phyloP scores from a whole-genome alignment of 1,284 basidiomycete species.

The Fomitopsis betulina region DNA sequence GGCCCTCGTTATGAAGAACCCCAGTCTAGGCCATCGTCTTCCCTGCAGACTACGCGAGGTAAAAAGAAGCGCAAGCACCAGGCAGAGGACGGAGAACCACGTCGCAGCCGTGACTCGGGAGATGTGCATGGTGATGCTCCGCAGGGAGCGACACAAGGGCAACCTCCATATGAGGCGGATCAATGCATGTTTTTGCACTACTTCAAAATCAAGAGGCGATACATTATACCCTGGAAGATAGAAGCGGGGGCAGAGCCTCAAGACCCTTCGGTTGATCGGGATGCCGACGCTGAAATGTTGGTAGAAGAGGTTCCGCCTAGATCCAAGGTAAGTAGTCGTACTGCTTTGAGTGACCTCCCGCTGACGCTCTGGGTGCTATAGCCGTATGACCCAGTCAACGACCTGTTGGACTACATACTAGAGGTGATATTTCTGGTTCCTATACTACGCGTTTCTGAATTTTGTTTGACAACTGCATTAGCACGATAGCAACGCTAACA shows the following conservation, averaged over 20 bases:
- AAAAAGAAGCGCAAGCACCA: not conserved
- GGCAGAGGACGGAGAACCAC: not conserved
- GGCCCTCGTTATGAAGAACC: not conserved
- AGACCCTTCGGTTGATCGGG: not conserved
- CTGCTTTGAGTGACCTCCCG: not conserved
- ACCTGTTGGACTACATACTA: not conserved
- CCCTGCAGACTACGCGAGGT: not conserved
- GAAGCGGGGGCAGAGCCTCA: not conserved
- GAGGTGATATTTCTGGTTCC: not conserved
- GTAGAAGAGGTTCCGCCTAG: not conserved
- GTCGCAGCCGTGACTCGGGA: not conserved
- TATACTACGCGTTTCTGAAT: too few relatives aligned
- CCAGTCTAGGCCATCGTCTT: not conserved
- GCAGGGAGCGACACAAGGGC: not conserved
- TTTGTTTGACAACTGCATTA: not conserved
- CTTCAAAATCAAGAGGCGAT: conserved; percentile 6
- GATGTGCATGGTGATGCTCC: not conserved
- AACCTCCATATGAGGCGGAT: not conserved
- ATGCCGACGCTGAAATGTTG: not conserved
- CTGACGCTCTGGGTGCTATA: not conserved
- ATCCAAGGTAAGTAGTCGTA: not conserved
- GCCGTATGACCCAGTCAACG: not conserved
- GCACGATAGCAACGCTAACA: not conserved
- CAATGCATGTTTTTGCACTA: not conserved
- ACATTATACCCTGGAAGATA: not conserved